Base-by-base conservation (phyloP, 345 rosid species). In the Cardiospermum halicacabum region DNA sequence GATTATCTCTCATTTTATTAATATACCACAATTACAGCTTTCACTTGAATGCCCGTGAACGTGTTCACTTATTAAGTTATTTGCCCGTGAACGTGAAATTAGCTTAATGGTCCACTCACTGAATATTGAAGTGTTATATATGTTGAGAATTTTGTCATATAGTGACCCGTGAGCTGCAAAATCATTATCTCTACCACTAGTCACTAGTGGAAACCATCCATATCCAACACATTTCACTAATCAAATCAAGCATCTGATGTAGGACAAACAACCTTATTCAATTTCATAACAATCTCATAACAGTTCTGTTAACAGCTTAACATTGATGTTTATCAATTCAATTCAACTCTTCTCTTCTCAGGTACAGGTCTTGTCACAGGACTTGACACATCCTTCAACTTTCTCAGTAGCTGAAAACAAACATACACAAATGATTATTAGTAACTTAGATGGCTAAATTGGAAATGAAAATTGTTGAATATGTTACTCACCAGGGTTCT, bases 401-500 rank as follows among this genome's bases (percentile, higher is more conserved):
- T 72, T 67, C 75, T 73, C 37, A 42, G 56, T 77, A 54, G 74
- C 85, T 78, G 74, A 56, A 37, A 53, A 11, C 11, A 56, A 19
- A 62, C 9, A 48, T 3, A 22, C 42, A 2, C 25, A 60, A 24
- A 51, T 50, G 30, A 60, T 13, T 34, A 64, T 18, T 31, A 2
- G n/a, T n/a, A n/a, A n/a, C n/a, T n/a, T n/a, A n/a, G n/a, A n/a
- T n/a, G n/a, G n/a, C n/a, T n/a, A n/a, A n/a, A n/a, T n/a, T n/a
- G n/a, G n/a, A n/a, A n/a, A n/a, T n/a, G n/a, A n/a, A n/a, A n/a
- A n/a, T n/a, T n/a, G n/a, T n/a, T n/a, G n/a, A n/a, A n/a, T n/a
- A n/a, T n/a, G n/a, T n/a, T n/a, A n/a, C n/a, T n/a, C 72, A 78
- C 85, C 73, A 1, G 88, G 80, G 36, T 78, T 47, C 5, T 64